Base-by-base conservation (phyloP, 2,329 filamentous ascomycete genomes). In the Cytospora schulzeri region DNA sequence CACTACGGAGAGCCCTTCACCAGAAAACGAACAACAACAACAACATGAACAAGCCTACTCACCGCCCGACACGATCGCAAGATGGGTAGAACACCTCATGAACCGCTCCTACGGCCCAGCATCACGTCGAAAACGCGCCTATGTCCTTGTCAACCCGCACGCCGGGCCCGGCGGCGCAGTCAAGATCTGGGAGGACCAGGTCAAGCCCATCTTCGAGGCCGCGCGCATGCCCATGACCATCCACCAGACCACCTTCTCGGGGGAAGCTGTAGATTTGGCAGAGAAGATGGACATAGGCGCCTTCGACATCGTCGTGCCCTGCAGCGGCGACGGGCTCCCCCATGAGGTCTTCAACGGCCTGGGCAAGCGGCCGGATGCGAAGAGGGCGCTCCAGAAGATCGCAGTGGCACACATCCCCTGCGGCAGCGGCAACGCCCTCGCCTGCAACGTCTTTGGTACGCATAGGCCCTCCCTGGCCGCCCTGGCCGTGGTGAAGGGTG, bases 281-380 rank as follows among this genome's bases (percentile, higher is more conserved):
- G 83, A 91, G 73, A 83, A 87, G 51, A 77, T 97, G 57, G 91
- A 97, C 72, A 83, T 95, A 31, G 85, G 93, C 56, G 85, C 83
- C 2, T 97, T 88, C 76, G 95, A 99, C 77, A 89, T 93, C 11
- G 85, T 98, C 17, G 88, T 94, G 29, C 91, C 92, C 67, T 95
- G 92, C 73, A 97, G 94, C 0, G 95, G 95, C 5, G 95, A 99
- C 71, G 95, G 95, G 12, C 82, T 97, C 48, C 90, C 92, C 0
- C 90, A 97, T 74, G 95, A 99, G 76, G 90, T 97, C 11, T 97
- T 97, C 80, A 98, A 99, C 73, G 95, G 95, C 0, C 79, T 99
- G 35, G 93, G 86, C 17, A 89, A 87, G 76, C 88, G 92, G 48
- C 73, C 83, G 5, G 91, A 97, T 76, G 93, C 93, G 24, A 81